phyloP scores from a whole-genome alignment of 106 monocot species.

The Dendrobium huoshanense region DNA sequence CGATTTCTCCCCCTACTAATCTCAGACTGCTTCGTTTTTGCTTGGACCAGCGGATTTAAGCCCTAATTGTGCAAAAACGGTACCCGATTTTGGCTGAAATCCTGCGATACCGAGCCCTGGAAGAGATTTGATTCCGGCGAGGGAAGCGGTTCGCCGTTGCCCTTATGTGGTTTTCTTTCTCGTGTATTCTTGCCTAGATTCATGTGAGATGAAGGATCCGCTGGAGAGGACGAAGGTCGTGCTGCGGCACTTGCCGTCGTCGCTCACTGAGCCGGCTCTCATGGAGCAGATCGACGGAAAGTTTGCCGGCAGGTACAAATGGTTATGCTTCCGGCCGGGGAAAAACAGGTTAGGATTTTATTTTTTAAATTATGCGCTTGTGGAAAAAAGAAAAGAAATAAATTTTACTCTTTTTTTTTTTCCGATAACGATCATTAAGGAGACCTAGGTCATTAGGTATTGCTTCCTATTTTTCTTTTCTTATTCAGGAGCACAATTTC shows the following conservation, averaged over 20 bases:
- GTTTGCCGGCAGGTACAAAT: constrained; percentile 72
- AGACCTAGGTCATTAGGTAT: not conserved
- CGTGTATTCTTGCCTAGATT: not conserved
- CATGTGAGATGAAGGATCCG: constrained; percentile 66
- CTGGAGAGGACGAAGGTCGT: constrained; percentile 79
- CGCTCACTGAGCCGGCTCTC: constrained; percentile 56
- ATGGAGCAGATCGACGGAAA: constrained; percentile 79
- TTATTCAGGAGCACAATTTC: not conserved
- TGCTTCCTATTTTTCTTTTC: not conserved
- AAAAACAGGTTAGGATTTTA: constrained; percentile 45
- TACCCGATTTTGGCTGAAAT: not conserved
- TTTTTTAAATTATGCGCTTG: not conserved
- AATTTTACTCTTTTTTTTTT: no score
- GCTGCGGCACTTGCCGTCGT: constrained; percentile 80
- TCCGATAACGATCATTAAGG: not conserved
- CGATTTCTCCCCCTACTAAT: not conserved
- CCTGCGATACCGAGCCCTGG: not conserved
- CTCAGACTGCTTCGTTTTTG: not conserved
- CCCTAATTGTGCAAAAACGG: not conserved
- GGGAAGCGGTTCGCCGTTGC: not conserved
- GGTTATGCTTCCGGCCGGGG: constrained; percentile 70
- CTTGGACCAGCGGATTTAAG: not conserved
- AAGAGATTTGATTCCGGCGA: not conserved
- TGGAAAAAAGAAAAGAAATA: no score
- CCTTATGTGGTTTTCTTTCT: not conserved